Conservation (phyloP, 306 rosid species). For the Alnus rubra region DNA sequence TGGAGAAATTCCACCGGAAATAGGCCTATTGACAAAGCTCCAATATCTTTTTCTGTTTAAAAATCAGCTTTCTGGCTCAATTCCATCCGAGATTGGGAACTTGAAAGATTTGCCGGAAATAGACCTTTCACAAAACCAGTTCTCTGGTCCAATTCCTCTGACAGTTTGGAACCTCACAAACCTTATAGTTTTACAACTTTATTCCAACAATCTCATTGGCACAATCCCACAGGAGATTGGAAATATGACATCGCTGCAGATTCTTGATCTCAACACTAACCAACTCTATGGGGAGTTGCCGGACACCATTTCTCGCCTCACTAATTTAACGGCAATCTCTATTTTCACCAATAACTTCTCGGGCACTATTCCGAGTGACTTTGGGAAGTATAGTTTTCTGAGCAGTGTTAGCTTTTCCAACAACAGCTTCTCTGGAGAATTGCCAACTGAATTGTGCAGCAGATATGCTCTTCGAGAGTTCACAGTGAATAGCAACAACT, state of each 20-base stretch:
- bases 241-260: slow-evolving; percentile 39
- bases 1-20: slow-evolving; percentile 52
- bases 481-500: slow-evolving; percentile 42
- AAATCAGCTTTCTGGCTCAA: slow-evolving; percentile 37
- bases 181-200: slow-evolving; percentile 38
- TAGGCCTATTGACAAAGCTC: slow-evolving; percentile 56
- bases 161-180: slow-evolving; percentile 45
- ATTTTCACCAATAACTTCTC: slow-evolving; percentile 57
- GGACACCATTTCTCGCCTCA: slow-evolving; percentile 36
- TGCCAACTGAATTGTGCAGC: slow-evolving; percentile 59
- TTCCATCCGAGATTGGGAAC: slow-evolving; percentile 37
- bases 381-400: slow-evolving; percentile 59
- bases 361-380: slow-evolving; percentile 50
- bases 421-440: slow-evolving; percentile 64
- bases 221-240: slow-evolving; percentile 57
- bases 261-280: slow-evolving; percentile 47
- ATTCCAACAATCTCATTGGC: slow-evolving; percentile 48
- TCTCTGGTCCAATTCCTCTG: slow-evolving; percentile 49
- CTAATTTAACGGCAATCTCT: slow-evolving; percentile 31
- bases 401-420: slow-evolving; percentile 39
- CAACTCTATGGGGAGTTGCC: slow-evolving; percentile 55
- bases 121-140: slow-evolving; percentile 38
- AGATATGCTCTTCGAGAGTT: slow-evolving; percentile 24
- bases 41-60: slow-evolving; percentile 21
- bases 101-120: too few relatives aligned